Evolutionary conservation across 345 rosid species (phyloP), one percentile per base, ranked within the genome.

Genomic region (Eucalyptus polybractea): DNA sequence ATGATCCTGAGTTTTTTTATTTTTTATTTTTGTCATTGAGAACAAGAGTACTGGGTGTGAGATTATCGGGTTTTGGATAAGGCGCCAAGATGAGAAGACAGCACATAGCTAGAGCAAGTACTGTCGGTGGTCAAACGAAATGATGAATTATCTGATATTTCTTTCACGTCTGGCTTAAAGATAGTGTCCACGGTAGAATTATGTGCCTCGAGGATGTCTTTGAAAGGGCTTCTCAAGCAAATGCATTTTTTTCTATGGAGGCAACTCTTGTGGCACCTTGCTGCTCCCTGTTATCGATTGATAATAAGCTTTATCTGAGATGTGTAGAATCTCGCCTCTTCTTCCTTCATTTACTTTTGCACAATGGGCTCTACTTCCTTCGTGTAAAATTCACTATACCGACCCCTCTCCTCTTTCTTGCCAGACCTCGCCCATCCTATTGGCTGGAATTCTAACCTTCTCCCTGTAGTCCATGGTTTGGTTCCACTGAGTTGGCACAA

Each of bases 81-180:
- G 83, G 0, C 1, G 13, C 83, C 8, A 0, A 76, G 83, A 44
- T 76, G 83, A 37, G 83, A 76, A 37, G 83, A 19, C 13, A 10
- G 47, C 83, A 21, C 83, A 76, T 37, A 37, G 83, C 45, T 40
- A 37, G 83, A 76, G 15, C 45, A 37, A 76, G 13, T n/a, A n/a
- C 37, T 1, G 2, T 65, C 0, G 6, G 14, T 76, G 0, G 0
- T 10, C 83, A 40, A 40, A 76, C 0, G 3, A 76, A 37, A 76
- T 76, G 27, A 19, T 72, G 81, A 37, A 37, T 72, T 37, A 37
- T 37, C 81, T 72, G 81, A 72, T 72, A 10, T 37, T 72, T 19
- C 45, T 72, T 72, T 5, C 44, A 19, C 4, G 25, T 72, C 1
- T 19, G 81, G 81, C 81, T 72, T 37, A 37, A 10, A 72, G 45